phyloP scores from a whole-genome alignment of 2,329 filamentous ascomycete species.

The Colletotrichum cereale region DNA sequence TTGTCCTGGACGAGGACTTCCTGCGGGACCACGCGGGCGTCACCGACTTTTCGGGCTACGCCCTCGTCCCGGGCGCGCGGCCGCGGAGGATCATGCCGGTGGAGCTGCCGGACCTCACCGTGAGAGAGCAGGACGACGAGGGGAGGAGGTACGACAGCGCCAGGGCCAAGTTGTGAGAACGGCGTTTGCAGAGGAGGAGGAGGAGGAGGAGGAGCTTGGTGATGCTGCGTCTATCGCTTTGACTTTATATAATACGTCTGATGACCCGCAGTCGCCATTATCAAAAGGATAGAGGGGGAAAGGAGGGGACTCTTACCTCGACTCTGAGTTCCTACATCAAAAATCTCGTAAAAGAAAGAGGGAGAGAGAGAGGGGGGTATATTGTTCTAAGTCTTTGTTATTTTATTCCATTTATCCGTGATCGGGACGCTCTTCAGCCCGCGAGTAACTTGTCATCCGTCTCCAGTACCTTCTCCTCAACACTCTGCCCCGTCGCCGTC shows the following conservation, averaged over 20 bases:
- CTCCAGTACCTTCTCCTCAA: constrained; percentile 37
- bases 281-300: background rate
- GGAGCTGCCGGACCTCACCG: constrained; percentile 75
- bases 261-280: background rate
- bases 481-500: constrained; percentile 16
- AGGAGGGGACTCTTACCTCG: background rate
- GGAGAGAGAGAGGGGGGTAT: constrained; percentile 27
- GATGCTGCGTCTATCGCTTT: background rate
- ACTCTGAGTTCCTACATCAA: background rate
- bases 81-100: constrained; percentile 85
- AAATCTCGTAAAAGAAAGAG: background rate
- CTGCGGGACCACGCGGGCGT: constrained; percentile 73
- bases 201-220: background rate
- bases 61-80: constrained; percentile 70
- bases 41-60: constrained; percentile 79
- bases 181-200: background rate
- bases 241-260: background rate
- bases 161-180: constrained; percentile 54
- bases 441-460: constrained; percentile 41
- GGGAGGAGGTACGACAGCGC: constrained; percentile 77
- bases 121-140: constrained; percentile 85
- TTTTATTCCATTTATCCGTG: background rate
- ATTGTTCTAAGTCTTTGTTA: background rate
- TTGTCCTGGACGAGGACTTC: constrained; percentile 86
- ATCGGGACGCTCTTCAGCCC: constrained; percentile 5